Evolutionary conservation across 139 green algal genomes (phyloP), one percentile per base, ranked within the genome.

Genomic region (Chlamydomonas applanata): DNA sequence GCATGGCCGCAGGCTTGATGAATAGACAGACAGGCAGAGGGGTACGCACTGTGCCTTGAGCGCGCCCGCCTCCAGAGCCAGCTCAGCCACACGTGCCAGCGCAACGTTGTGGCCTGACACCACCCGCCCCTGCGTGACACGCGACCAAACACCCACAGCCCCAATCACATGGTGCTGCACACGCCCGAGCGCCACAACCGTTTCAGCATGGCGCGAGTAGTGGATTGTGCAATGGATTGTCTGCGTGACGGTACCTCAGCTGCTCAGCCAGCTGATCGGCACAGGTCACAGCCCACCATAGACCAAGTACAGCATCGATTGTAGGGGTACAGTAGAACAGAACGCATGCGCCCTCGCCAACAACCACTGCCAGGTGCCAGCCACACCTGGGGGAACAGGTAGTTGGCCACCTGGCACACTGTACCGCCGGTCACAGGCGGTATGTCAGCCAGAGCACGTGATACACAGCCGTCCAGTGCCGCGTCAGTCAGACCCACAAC

Each of bases 381-480:
- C 34, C 70, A 27, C 17, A 91, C 90, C 79, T 90, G 81, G 3
- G 94, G 93, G 82, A 97, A 98, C 7, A 98, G 86, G 69, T 85
- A 93, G 91, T 98, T 98, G 72, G 93, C 88, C 2, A 96, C 32
- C 63, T 91, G 80, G 85, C 89, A 96, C 14, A 97, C 86, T 25
- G 62, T 85, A 60, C 81, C 87, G 22, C 59, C 62, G 2, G 22
- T 16, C 57, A 65, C n/a, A 35, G 59, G 24, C 54, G 22, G 54
- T 30, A 66, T 25, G 30, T 29, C 59, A 40, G 59, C 59, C 29
- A 66, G 29, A 7, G 7, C 40, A 11, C 40, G 40, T 11, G 40
- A 7, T 11, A 49, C 40, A 11, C 40, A 49, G 7, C 20, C 54
- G 20, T 87, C 65, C 53, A 97, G 69, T 34, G 89, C 80, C 34